Percentiles rank a stretch among this genome's conserved stretches.
phyloP scores from a whole-genome alignment of 1,139 yeast species.

The Taphrina wiesneri region DNA sequence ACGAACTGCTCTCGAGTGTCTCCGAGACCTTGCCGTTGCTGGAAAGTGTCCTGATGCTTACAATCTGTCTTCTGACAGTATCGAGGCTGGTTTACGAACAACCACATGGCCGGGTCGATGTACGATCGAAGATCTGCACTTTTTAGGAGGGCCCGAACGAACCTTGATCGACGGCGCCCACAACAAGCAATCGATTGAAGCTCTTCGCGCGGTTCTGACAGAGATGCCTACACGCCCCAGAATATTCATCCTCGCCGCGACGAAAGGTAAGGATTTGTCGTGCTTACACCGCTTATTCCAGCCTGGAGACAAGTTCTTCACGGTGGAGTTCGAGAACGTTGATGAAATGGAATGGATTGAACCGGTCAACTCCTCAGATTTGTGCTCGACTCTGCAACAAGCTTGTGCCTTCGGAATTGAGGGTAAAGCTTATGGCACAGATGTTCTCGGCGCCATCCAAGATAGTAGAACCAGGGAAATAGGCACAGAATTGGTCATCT shows the following conservation, averaged over 20 bases:
- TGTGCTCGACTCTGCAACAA: slow-evolving; percentile 42
- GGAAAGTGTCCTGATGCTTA: not conserved
- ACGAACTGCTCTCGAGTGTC: slow-evolving; percentile 9
- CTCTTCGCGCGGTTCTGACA: not conserved
- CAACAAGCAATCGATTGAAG: slow-evolving; percentile 67
- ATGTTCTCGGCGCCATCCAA: slow-evolving; percentile 24
- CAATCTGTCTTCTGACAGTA: slow-evolving; percentile 54
- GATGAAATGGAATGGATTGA: slow-evolving; percentile 96
- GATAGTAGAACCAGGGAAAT: not conserved
- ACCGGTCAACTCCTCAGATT: slow-evolving; percentile 50
- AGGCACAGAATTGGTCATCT: slow-evolving; percentile 16
- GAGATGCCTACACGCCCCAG: slow-evolving; percentile 46
- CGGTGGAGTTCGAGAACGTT: slow-evolving; percentile 65
- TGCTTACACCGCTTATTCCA: slow-evolving; percentile 57
- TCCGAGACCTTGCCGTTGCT: slow-evolving; percentile 43
- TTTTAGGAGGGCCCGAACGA: slow-evolving; percentile 47
- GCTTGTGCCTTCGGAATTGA: not conserved
- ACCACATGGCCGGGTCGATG: slow-evolving; percentile 96
- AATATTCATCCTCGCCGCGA: slow-evolving; percentile 69
- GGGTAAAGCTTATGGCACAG: slow-evolving; percentile 1
- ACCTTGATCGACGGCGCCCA: slow-evolving; percentile 97
- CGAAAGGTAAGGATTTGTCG: slow-evolving; percentile 66
- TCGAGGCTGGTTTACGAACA: slow-evolving; percentile 62
- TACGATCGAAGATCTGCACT: slow-evolving; percentile 60
- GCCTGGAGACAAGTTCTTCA: slow-evolving; percentile 58